Evolutionary conservation across 106 monocot genomes (phyloP), one percentile per base, ranked within the genome.

Genomic region (Posidonia australis): DNA sequence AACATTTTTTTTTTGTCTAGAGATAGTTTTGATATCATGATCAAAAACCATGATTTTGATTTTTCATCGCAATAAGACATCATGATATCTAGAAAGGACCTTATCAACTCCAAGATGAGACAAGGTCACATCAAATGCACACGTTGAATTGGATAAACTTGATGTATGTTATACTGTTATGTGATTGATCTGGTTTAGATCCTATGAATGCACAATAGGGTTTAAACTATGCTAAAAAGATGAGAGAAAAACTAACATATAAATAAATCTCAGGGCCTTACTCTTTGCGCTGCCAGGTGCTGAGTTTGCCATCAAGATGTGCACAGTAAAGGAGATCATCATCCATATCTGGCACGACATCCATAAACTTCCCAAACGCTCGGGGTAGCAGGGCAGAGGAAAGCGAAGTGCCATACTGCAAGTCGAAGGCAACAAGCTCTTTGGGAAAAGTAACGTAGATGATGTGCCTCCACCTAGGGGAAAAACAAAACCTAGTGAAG

Each of bases 231-330:
- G 27, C 7, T 53, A 29, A 58, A 2, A 28, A 58, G 30, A 26
- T 27, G 9, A 12, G 7, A 44, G 19, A 62, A 36, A 62, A 62
- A 42, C 0, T 11, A 42, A 5, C 43, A 19, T 1, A 44, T 42
- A 10, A 62, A 11, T 0, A 36, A 62, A 36, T 20, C 11, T 0
- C 36, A 29, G 19, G 23, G 5, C 0, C 90, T 84, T 77, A 98
- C 98, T 78, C 77, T 77, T 83, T 90, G 46, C 91, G 78, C 70
- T 82, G 91, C 98, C 98, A 98, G n/a, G 73, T 77, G 75, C 84
- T 85, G 42, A 98, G 81, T 43, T 79, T 91, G 17, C 98, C 98
- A 57, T 98, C 98, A 24, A 91, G 65, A 69, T 98, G 98, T 44
- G 69, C 68, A 63, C 91, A 98, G 54, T 85, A 91, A 19, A 91